These are phyloP conservation scores for Aechmea fasciata DNA, from an alignment of 176 grass and related monocot genomes.

Conservation along the genomic window DNA sequence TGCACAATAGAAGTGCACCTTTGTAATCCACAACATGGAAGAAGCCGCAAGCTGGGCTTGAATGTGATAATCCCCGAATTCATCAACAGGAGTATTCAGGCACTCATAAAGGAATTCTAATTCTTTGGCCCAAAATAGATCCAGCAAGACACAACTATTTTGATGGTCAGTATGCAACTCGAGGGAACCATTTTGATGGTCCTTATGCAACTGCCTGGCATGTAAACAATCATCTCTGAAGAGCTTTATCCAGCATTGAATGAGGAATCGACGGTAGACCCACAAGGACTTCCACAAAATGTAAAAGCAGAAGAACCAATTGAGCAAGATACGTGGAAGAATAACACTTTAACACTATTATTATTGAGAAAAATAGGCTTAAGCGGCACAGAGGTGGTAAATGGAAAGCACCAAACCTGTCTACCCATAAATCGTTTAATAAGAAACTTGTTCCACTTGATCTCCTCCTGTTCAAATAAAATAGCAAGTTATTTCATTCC, in stretches of 20 bases:
- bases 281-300: slow-evolving; percentile 53
- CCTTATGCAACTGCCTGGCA: slow-evolving; percentile 2
- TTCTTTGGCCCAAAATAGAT: slow-evolving; percentile 54
- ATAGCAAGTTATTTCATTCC: slow-evolving; percentile 16
- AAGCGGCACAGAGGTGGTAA: neutral
- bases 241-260: slow-evolving; percentile 47
- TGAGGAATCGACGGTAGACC: slow-evolving; percentile 78
- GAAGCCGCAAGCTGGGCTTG: slow-evolving; percentile 31
- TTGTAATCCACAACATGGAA: slow-evolving; percentile 36
- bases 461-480: slow-evolving; percentile 51
- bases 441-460: slow-evolving; percentile 64
- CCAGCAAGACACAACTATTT: slow-evolving; percentile 8
- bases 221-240: slow-evolving; percentile 17
- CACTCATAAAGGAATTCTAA: slow-evolving; percentile 37
- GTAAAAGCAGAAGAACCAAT: slow-evolving; percentile 3
- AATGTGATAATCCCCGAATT: slow-evolving; percentile 27
- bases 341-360: neutral
- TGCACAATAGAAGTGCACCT: slow-evolving; percentile 15
- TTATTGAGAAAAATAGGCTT: neutral
- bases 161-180: slow-evolving; percentile 1
- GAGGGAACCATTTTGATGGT: slow-evolving; percentile 7
- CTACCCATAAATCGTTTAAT: slow-evolving; percentile 68
- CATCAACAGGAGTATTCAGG: slow-evolving; percentile 25
- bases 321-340: neutral
- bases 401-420: slow-evolving; percentile 42